phyloP scores from a whole-genome alignment of 2,329 filamentous ascomycete species.

The Botryotinia narcissicola region DNA sequence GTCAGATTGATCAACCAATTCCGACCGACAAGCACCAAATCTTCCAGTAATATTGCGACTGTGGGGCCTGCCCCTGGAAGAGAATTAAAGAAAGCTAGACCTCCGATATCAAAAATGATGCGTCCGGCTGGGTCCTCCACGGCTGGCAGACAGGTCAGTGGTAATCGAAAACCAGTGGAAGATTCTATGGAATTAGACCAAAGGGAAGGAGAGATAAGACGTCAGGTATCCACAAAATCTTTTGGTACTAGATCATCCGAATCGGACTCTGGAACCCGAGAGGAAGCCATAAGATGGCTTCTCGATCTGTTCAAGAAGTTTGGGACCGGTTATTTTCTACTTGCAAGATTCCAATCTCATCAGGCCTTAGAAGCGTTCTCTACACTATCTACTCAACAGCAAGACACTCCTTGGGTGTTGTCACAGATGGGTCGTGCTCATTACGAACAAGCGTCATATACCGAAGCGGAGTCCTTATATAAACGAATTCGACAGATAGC shows the following conservation, averaged over 20 bases:
- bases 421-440: slow-evolving; percentile 86
- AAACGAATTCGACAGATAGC: slow-evolving; percentile 73
- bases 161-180: slow-evolving; percentile 77
- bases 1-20: slow-evolving; percentile 70
- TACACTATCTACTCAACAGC: slow-evolving; percentile 68
- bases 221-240: slow-evolving; percentile 33
- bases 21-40: slow-evolving; percentile 52
- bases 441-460: slow-evolving; percentile 85
- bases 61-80: slow-evolving; percentile 61
- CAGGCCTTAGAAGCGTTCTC: slow-evolving; percentile 74
- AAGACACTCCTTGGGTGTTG: slow-evolving; percentile 90
- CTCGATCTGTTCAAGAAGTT: slow-evolving; percentile 80
- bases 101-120: slow-evolving; percentile 65
- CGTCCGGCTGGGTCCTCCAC: slow-evolving; percentile 66
- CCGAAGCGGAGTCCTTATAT: slow-evolving; percentile 84
- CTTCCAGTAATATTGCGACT: slow-evolving; percentile 51
- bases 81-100: slow-evolving; percentile 81
- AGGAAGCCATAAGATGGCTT: slow-evolving; percentile 74
- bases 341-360: slow-evolving; percentile 75
- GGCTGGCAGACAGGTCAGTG: slow-evolving; percentile 84
- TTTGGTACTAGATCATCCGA: slow-evolving; percentile 35
- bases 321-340: slow-evolving; percentile 72
- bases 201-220: slow-evolving; percentile 50
- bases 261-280: slow-evolving; percentile 60
- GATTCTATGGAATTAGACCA: slow-evolving; percentile 67